Evolutionary conservation across 2,329 filamentous ascomycete genomes (phyloP).

Genomic region (Clonostachys chloroleuca): DNA sequence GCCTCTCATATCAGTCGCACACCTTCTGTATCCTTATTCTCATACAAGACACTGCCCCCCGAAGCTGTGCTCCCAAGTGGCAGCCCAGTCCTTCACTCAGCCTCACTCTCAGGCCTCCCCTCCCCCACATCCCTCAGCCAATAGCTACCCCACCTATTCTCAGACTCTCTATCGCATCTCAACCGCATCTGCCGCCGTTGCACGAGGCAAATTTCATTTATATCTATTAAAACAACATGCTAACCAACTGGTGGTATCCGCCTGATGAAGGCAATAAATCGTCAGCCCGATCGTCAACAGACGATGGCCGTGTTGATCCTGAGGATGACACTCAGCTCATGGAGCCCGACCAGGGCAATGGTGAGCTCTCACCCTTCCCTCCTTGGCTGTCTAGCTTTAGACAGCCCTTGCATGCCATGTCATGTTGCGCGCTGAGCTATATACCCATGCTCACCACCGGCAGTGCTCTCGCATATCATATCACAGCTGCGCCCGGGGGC

Average conservation of each 20-base stretch:
- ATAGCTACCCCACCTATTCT: background rate
- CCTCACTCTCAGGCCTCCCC: too few species aligned
- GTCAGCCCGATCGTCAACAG: constrained; percentile 51
- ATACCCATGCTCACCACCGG: background rate
- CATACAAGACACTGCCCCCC: too few species aligned
- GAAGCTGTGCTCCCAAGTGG: too few species aligned
- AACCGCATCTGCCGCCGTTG: background rate
- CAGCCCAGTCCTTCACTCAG: too few species aligned
- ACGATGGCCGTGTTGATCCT: constrained; percentile 43
- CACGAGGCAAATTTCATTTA: background rate
- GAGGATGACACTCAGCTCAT: constrained; percentile 76
- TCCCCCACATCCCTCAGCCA: too few species aligned
- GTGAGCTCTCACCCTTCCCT: constrained; percentile 44
- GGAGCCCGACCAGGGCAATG: constrained; percentile 91
- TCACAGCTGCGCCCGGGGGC: constrained; percentile 93
- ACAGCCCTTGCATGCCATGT: background rate
- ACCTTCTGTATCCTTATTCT: too few species aligned
- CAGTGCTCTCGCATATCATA: constrained; percentile 95
- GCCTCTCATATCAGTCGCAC: too few species aligned
- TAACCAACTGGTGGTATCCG: constrained; percentile 35
- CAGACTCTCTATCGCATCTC: background rate
- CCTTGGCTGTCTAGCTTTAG: background rate
- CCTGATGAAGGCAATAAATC: constrained; percentile 37
- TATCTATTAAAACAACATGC: constrained; percentile 19
- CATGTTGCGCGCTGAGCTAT: background rate